Evolutionary conservation across 2,329 filamentous ascomycete genomes (phyloP), one percentile per base, ranked within the genome.

Genomic region (Amylocarpus encephaloides): DNA sequence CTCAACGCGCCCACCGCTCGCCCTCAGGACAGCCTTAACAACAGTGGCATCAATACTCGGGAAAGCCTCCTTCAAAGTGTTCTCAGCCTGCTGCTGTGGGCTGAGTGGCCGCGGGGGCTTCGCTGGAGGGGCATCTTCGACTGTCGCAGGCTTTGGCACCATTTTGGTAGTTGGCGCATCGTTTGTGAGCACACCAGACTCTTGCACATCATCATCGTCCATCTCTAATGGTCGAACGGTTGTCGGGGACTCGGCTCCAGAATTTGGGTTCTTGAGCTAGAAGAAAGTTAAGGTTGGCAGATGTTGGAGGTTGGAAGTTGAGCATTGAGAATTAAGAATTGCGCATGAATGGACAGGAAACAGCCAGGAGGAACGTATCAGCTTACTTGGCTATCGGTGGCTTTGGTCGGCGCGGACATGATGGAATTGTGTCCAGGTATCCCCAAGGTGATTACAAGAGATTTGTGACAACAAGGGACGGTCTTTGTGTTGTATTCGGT

Each of bases 31-130:
- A 29, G 93, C 93, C 69, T 85, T 95, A 68, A 98, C 80, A 42
- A 98, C 86, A 40, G 81, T 68, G 6, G 72, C 67, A 48, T 98
- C 93, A 53, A 96, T 87, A 49, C 74, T 78, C 0, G 93, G 93
- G 63, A 98, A 98, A 0, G 93, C 93, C 68, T 98, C 93, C 67
- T 88, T 92, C 49, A 98, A 75, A 3, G 90, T 96, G 62, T 81
- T 80, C 69, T 92, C 86, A 43, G 89, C 90, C 72, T 95, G 86
- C 68, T 95, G 85, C 53, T 85, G 79, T 56, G 93, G 85, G 57
- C 81, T 88, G 63, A 88, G 64, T 42, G 92, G 92, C 52, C 91
- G 82, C 32, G 90, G 90, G 30, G 91, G 91, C 72, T 96, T 94
- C 36, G 86, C 78, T 11, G 90, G 90, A 16, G 66, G 66, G 19